Evolutionary conservation across 495 filamentous ascomycete genomes (phyloP), one percentile per base, ranked within the genome.

Genomic region (Xylaria intraflava): DNA sequence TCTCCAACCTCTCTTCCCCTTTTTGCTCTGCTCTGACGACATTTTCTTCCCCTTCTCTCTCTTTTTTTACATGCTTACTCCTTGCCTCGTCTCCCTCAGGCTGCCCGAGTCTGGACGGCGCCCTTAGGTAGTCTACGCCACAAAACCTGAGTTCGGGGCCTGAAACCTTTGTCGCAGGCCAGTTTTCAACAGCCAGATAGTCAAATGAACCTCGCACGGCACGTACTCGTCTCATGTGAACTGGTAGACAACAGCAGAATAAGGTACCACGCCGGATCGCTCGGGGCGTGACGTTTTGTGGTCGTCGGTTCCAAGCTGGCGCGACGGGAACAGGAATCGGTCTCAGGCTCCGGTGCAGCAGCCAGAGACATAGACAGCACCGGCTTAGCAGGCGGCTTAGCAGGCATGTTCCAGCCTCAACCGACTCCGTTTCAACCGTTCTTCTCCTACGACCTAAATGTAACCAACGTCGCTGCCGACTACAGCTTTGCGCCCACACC

Each of bases 381-480:
- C n/a, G 38, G 7, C 43, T 53, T 61, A 58, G 54, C 41, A 54
- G 45, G 49, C 62, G 61, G 58, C 56, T 52, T 43, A 68, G 69
- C 49, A 67, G 71, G 69, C 67, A 81, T 81, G 78, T 81, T 75
- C 68, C 77, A 78, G 62, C 70, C 78, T 63, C 72, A 78, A 55
- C 64, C 76, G 40, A 74, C 75, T 39, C 70, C 76, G 42, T 79
- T 67, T 62, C 65, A 65, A 53, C 58, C 63, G 30, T 66, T 68
- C 56, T 39, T 23, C 49, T 17, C 52, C 45, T 41, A 49, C 31
- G 52, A 35, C 39, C 42, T 47, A 2, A 26, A 54, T 43, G 61
- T 62, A 52, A 59, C 64, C 29, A 68, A 71, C 61, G 61, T 61
- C 49, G 57, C 72, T 19, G 67, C 74, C 40, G 60, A 76, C 40